A percentile compares a stretch with the other conserved stretches of the same genome.
Conservation (phyloP, 305 asterid genomes). For the Fraxinus baroniana region DNA sequence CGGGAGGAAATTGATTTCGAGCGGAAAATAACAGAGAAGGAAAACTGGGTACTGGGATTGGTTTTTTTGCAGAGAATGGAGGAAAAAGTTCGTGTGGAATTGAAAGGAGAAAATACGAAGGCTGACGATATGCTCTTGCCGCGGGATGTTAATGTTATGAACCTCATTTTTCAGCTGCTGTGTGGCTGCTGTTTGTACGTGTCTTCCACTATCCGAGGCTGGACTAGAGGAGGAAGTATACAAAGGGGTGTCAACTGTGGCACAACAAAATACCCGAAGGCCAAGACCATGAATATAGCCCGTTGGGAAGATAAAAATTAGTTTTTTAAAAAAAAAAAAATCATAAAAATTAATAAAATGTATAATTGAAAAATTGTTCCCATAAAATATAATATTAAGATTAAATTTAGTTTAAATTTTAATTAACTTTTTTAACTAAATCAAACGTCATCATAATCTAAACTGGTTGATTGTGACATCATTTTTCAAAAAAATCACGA, state of each 20-base stretch:
- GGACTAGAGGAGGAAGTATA: not conserved
- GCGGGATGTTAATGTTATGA: constrained; percentile 35
- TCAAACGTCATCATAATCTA: no score
- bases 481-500: no score
- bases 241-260: not conserved
- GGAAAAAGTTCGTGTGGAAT: constrained; percentile 19
- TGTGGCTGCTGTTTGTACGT: not conserved
- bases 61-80: constrained; percentile 30
- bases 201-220: not conserved
- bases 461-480: not conserved
- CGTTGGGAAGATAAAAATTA: not conserved
- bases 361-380: no score
- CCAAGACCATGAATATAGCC: not conserved
- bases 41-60: not conserved
- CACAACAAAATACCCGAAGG: not conserved
- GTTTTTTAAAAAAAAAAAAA: no score
- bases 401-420: no score
- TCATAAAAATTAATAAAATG: no score
- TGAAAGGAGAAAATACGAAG: constrained; percentile 21
- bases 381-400: no score
- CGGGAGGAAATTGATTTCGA: not conserved
- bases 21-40: constrained; percentile 22
- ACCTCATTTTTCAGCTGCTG: constrained; percentile 32
- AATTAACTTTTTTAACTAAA: no score
- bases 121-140: constrained; percentile 26